phyloP scores from a whole-genome alignment of 805 yeast species.

The Kodamaea neixiangensis region DNA sequence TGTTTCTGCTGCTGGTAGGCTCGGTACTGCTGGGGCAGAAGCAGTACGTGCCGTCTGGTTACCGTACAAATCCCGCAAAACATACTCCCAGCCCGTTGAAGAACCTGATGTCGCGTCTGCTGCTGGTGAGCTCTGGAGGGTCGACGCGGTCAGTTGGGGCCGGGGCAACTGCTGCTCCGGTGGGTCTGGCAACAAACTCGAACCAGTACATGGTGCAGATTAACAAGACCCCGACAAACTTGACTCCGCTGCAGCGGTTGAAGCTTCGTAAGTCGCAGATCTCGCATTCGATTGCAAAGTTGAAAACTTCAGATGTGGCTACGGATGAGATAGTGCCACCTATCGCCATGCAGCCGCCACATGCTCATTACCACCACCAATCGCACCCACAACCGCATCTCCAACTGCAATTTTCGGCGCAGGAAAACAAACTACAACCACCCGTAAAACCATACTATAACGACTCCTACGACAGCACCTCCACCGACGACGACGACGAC shows the following conservation, averaged over 20 bases:
- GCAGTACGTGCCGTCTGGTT: no score
- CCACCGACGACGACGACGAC: slow-evolving; percentile 37
- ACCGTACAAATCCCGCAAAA: background rate
- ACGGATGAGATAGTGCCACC: background rate
- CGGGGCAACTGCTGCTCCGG: background rate
- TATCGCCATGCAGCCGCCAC: background rate
- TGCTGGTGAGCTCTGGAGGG: slow-evolving; percentile 18
- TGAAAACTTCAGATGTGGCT: slow-evolving; percentile 14
- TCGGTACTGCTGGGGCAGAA: no score
- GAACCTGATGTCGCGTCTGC: slow-evolving; percentile 16
- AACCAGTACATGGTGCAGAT: slow-evolving; percentile 21
- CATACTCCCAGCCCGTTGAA: slow-evolving; percentile 18
- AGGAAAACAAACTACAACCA: background rate
- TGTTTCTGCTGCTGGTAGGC: no score
- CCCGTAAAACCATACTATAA: background rate
- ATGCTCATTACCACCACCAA: background rate
- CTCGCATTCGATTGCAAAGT: slow-evolving; percentile 24
- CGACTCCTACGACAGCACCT: background rate
- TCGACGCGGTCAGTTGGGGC: background rate
- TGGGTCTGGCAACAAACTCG: background rate
- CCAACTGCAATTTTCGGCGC: background rate
- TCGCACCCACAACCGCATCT: background rate
- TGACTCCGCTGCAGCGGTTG: slow-evolving; percentile 35
- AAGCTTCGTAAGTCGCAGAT: slow-evolving; percentile 26
- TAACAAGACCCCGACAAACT: slow-evolving; percentile 25